Percentiles rank a stretch among this genome's conserved stretches.
Evolutionary conservation across 345 rosid genomes (phyloP).

Genomic region (Pugionium dolabratum): DNA sequence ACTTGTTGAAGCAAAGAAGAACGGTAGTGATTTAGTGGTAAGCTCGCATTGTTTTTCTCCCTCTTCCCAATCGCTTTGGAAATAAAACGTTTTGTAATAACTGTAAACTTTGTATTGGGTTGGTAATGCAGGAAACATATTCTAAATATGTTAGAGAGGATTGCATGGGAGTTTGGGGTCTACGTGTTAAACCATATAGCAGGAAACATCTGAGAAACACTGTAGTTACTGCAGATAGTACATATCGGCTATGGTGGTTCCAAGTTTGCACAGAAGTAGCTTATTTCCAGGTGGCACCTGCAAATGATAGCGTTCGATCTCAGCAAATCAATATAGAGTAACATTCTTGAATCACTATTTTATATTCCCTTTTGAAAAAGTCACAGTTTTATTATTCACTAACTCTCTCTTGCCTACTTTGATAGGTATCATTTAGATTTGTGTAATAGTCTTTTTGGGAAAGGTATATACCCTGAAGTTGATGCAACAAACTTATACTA

Average conservation of each 20-base stretch:
- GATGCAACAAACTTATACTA: conserved; percentile 82
- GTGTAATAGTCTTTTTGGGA: conserved; percentile 79
- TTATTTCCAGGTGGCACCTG: conserved; percentile 93
- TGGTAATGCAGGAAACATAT: conserved; percentile 60
- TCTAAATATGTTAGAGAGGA: conserved; percentile 70
- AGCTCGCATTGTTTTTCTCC: background rate
- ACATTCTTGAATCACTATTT: background rate
- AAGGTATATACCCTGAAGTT: conserved; percentile 75
- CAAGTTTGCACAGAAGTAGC: conserved; percentile 98
- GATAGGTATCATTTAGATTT: conserved; percentile 87
- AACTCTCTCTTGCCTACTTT: background rate
- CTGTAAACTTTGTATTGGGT: background rate
- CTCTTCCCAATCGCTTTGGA: background rate
- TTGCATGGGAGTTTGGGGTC: conserved; percentile 51
- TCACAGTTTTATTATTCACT: background rate
- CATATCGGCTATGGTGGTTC: conserved; percentile 92
- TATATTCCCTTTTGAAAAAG: background rate
- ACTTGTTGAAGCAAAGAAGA: conserved; percentile 78
- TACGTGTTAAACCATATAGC: conserved; percentile 53
- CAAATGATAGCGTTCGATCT: conserved; percentile 84
- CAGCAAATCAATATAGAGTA: conserved; percentile 76
- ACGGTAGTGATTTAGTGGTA: conserved; percentile 81
- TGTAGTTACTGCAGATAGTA: conserved; percentile 42
- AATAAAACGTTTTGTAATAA: background rate
- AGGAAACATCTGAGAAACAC: conserved; percentile 63